A percentile compares a stretch with the other conserved stretches of the same genome.
Evolutionary conservation across 176 grass and related monocot species (phyloP).

Genomic region (Carex kokanica): DNA sequence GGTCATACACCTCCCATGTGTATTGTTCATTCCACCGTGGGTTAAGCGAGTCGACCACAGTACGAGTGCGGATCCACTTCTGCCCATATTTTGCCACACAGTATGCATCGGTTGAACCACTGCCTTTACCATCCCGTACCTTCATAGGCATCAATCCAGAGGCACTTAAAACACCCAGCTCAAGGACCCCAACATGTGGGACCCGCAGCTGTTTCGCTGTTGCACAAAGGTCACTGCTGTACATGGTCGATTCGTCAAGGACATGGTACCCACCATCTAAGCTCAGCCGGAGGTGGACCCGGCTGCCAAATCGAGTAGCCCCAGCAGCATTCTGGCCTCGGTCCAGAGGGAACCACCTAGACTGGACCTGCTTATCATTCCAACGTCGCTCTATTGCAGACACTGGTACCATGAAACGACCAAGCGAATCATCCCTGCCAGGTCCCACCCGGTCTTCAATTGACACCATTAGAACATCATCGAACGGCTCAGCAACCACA

Average conservation of each 20-base stretch:
- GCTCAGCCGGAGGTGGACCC: slow-evolving; percentile 70
- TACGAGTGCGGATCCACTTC: slow-evolving; percentile 90
- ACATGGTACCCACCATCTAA: slow-evolving; percentile 89
- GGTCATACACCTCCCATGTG: slow-evolving; percentile 94
- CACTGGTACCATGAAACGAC: slow-evolving; percentile 57
- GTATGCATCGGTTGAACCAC: slow-evolving; percentile 43
- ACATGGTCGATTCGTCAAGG: slow-evolving; percentile 70
- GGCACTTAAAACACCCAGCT: slow-evolving; percentile 73
- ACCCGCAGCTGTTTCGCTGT: slow-evolving; percentile 78
- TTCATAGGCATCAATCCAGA: slow-evolving; percentile 67
- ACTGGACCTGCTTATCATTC: slow-evolving; percentile 75
- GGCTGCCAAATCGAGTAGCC: slow-evolving; percentile 45
- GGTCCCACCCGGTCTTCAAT: slow-evolving; percentile 64
- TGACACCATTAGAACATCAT: slow-evolving; percentile 61
- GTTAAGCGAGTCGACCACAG: slow-evolving; percentile 51
- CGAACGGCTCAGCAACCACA: slow-evolving; percentile 85
- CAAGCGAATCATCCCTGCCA: slow-evolving; percentile 60
- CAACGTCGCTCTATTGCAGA: slow-evolving; percentile 57
- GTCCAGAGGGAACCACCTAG: slow-evolving; percentile 64
- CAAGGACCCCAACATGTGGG: slow-evolving; percentile 68
- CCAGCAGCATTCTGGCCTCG: slow-evolving; percentile 29
- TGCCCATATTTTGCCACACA: slow-evolving; percentile 93
- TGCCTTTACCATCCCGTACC: slow-evolving; percentile 44
- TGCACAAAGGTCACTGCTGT: slow-evolving; percentile 68
- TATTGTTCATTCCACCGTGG: slow-evolving; percentile 93